phyloP scores from a whole-genome alignment of 2,329 filamentous ascomycete genomes.

The Colletotrichum chlorophyti region DNA sequence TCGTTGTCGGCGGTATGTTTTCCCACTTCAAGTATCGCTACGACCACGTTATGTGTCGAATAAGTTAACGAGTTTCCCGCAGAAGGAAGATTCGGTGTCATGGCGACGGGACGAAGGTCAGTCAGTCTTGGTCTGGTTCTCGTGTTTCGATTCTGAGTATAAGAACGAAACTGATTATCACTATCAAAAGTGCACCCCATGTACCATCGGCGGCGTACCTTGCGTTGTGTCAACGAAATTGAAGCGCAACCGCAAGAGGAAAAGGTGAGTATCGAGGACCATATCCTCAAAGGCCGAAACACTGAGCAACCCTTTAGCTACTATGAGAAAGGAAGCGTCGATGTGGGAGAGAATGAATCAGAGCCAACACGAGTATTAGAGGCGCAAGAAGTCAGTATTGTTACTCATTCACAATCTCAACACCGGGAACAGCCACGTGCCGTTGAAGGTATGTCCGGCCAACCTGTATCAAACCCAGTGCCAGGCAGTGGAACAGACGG shows the following conservation, averaged over 20 bases:
- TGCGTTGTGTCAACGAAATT: slow-evolving; percentile 19
- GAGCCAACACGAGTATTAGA: not conserved
- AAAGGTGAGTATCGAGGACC: slow-evolving; percentile 13
- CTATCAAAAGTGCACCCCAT: slow-evolving; percentile 15
- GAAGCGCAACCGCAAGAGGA: slow-evolving; percentile 25
- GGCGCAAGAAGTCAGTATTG: not conserved
- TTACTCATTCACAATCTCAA: not conserved
- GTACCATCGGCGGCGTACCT: not conserved
- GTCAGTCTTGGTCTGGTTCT: not conserved
- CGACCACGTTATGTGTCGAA: no score
- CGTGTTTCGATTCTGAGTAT: not conserved
- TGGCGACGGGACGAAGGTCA: slow-evolving; percentile 21
- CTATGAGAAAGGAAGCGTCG: slow-evolving; percentile 17
- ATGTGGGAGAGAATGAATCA: not conserved
- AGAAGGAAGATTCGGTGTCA: slow-evolving; percentile 26
- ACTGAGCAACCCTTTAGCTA: not conserved
- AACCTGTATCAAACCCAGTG: not conserved
- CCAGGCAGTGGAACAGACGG: not conserved
- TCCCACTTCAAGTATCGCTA: not conserved
- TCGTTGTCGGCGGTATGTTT: slow-evolving; percentile 17
- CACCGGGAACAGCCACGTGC: not conserved
- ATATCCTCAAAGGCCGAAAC: no score
- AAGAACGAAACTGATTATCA: not conserved
- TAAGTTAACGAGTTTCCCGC: no score
- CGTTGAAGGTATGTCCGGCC: not conserved